A percentile compares a stretch with the other conserved stretches of the same genome.
phyloP scores from a whole-genome alignment of 1,284 basidiomycete species.

The Malassezia vespertilionis region DNA sequence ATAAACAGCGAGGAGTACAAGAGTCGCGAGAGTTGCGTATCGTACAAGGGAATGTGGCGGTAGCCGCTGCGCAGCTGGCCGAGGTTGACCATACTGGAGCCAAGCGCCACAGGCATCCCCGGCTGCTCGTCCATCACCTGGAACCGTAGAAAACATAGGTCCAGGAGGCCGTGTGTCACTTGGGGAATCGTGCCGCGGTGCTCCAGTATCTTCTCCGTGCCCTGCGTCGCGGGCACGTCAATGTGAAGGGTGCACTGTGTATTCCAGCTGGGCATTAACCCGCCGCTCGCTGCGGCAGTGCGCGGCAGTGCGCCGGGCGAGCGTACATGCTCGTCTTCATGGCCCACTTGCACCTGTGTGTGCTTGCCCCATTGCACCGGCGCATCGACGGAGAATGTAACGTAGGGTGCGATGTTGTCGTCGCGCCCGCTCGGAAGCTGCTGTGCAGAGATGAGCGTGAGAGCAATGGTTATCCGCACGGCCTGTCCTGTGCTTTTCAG shows the following conservation, averaged over 20 bases:
- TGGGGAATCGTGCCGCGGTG: neutral
- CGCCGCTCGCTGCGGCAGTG: constrained; percentile 19
- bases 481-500: constrained; percentile 22
- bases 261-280: constrained; percentile 42
- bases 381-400: constrained; percentile 22
- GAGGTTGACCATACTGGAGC: constrained; percentile 14
- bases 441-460: constrained; percentile 72
- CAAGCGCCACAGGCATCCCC: constrained; percentile 4
- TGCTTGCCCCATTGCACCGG: constrained; percentile 5
- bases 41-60: constrained; percentile 40
- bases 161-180: constrained; percentile 34
- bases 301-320: neutral
- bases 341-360: neutral
- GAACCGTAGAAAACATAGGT: constrained; percentile 42
- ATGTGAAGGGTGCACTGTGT: constrained; percentile 26
- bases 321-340: neutral
- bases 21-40: constrained; percentile 34
- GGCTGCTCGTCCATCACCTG: constrained; percentile 34
- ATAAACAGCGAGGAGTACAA: constrained; percentile 42
- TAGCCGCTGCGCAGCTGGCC: constrained; percentile 30
- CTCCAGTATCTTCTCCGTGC: constrained; percentile 1
- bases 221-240: constrained; percentile 25
- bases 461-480: constrained; percentile 24
- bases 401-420: constrained; percentile 32
- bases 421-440: constrained; percentile 57